Base-by-base conservation (phyloP, 83 land plant species). In the Larix sibirica region DNA sequence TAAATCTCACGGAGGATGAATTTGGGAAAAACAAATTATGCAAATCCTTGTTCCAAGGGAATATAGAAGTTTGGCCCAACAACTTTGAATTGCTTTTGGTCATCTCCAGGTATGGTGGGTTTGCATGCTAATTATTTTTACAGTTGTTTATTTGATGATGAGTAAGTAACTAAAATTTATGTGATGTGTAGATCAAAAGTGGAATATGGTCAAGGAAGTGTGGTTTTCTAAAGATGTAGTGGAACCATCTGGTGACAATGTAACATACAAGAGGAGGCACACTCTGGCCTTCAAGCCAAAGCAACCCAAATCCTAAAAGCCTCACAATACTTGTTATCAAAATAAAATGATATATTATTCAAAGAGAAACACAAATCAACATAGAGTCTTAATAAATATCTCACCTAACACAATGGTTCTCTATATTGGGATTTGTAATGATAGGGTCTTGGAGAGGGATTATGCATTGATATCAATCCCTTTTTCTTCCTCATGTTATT, bases 221-320 rank as follows among this genome's bases (percentile, higher is more conserved):
- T 0, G 78, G 31, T 75, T 75, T 75, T 75, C 18, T 75, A 28
- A 75, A 2, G 59, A 75, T 75, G 78, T 50, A 3, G 78, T 75
- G 12, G 78, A 75, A 58, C 78, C 78, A 10, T 75, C 78, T 5
- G 33, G 60, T 0, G 26, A 75, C 78, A 75, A 42, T 50, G 59
- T 17, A 23, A 59, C 47, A 16, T 75, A 75, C 31, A 75, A 17
- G 31, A 74, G 59, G 50, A 75, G 60, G 60, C 78, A 75, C 4
- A 24, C 58, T 0, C 4, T 21, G 77, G 21, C 73, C 7, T 69
- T 31, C 17, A 16, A 42, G 20, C 18, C 50, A 4, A 1, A 47
- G 8, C 23, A 70, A 5, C n/a, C 6, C 3, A 38, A 47, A 69
- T 68, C 71, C n/a, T 40, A 36, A 17, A 6, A 69, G 36, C 13